Conservation (phyloP, 768 basidiomycete species). For the Galerina marginata region DNA sequence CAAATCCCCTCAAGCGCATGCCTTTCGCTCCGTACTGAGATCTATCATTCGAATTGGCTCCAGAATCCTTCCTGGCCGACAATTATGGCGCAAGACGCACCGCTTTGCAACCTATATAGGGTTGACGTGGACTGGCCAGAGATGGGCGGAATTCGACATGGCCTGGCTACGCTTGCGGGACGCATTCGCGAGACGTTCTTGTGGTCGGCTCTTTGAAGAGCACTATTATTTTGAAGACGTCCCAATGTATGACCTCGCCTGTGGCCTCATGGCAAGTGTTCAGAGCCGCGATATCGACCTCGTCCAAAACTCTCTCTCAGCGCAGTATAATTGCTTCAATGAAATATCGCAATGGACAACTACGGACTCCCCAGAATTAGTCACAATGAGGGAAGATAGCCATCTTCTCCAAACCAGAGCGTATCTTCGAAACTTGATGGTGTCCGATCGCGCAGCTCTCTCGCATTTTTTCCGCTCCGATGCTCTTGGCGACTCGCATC, state of each 20-base stretch:
- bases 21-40: slow-evolving; percentile 10
- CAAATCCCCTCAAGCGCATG: slow-evolving; percentile 17
- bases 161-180: slow-evolving; percentile 9
- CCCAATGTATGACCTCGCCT: slow-evolving; percentile 1
- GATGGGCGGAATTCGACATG: slow-evolving; percentile 3
- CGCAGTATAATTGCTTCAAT: slow-evolving; percentile 2
- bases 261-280: not conserved
- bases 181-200: not conserved
- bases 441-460: no score
- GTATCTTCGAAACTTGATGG: no score
- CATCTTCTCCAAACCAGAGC: no score
- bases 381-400: no score
- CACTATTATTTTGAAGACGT: not conserved
- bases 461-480: no score
- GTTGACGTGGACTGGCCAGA: not conserved
- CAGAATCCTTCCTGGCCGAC: slow-evolving; percentile 6
- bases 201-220: not conserved
- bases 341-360: not conserved
- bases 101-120: not conserved
- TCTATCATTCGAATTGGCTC: slow-evolving; percentile 11
- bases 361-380: no score
- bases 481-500: no score
- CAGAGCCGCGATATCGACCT: not conserved
- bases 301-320: not conserved
- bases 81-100: not conserved